A percentile compares a stretch with the other conserved stretches of the same genome.
Evolutionary conservation across 257 asterid species (phyloP).

Genomic region (Ehretia macrophylla): DNA sequence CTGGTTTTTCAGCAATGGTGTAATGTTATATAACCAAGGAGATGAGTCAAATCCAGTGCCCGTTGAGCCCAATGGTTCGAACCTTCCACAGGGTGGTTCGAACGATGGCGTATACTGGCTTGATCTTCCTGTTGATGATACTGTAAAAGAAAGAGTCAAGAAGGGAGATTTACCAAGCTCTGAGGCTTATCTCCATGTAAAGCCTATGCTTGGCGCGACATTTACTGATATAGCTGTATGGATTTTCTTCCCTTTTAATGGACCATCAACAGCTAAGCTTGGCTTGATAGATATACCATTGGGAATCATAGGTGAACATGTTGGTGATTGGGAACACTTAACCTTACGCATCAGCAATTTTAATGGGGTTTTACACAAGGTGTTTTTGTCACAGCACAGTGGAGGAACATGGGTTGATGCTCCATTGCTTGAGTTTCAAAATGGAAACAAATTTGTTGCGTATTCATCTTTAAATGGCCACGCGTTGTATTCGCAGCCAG

Average conservation of each 20-base stretch:
- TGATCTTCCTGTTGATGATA: conserved; percentile 52
- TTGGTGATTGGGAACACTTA: conserved; percentile 95
- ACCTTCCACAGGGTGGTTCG: conserved; percentile 78
- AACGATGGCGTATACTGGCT: conserved; percentile 70
- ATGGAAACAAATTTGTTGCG: conserved; percentile 22
- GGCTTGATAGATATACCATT: conserved; percentile 45
- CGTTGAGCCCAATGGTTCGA: conserved; percentile 48
- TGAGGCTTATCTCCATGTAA: conserved; percentile 64
- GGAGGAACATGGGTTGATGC: conserved; percentile 66
- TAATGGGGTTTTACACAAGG: conserved; percentile 50
- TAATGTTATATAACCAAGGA: conserved; percentile 44
- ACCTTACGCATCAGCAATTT: conserved; percentile 83
- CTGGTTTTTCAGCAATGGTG: conserved; percentile 72
- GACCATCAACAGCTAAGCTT: conserved; percentile 57
- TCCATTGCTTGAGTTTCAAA: conserved; percentile 21
- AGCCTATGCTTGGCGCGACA: conserved; percentile 65
- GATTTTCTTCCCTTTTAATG: conserved; percentile 88
- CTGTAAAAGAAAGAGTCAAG: conserved; percentile 26
- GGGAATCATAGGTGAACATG: conserved; percentile 75
- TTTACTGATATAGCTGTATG: conserved; percentile 75
- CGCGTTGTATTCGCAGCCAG: conserved; percentile 24
- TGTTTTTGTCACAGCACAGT: conserved; percentile 61
- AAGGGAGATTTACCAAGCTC: conserved; percentile 54
- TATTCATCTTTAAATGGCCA: conserved; percentile 33
- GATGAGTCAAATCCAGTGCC: conserved; percentile 50